Conservation (phyloP, 1,139 yeast genomes). For the Yamadazyma membranifaciens region DNA sequence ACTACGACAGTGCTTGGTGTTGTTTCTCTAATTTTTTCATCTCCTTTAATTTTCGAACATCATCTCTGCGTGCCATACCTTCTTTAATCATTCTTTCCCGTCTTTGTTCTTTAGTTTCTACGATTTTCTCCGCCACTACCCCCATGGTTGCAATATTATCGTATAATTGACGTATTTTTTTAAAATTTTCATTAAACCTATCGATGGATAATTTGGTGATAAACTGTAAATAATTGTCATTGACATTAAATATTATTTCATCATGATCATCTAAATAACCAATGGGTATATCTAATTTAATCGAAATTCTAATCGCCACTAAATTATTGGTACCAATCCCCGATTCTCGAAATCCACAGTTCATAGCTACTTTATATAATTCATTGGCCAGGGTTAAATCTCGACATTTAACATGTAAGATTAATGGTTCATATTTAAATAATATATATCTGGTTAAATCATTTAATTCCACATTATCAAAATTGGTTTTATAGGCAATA, state of each 20-base stretch:
- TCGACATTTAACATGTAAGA: conserved; percentile 79
- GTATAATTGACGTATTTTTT: conserved; percentile 50
- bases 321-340: conserved; percentile 79
- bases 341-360: conserved; percentile 81
- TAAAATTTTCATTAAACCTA: conserved; percentile 62
- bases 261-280: conserved; percentile 45
- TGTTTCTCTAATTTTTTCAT: conserved; percentile 10
- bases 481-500: conserved; percentile 11
- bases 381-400: conserved; percentile 55
- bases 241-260: conserved; percentile 41
- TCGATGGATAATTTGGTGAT: conserved; percentile 52
- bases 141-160: conserved; percentile 36
- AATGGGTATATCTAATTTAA: conserved; percentile 71
- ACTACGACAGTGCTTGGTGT: too few species aligned
- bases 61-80: conserved; percentile 54
- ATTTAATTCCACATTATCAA: conserved; percentile 13
- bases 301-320: conserved; percentile 76
- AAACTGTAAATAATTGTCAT: conserved; percentile 45
- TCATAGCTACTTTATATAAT: conserved; percentile 71
- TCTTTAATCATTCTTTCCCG: conserved; percentile 57
- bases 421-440: conserved; percentile 81
- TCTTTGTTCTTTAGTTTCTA: conserved; percentile 53
- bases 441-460: conserved; percentile 52
- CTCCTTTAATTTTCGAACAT: conserved; percentile 24
- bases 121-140: conserved; percentile 1